Conservation (phyloP, 257 asterid genomes). For the Paraleonurus japonicus region DNA sequence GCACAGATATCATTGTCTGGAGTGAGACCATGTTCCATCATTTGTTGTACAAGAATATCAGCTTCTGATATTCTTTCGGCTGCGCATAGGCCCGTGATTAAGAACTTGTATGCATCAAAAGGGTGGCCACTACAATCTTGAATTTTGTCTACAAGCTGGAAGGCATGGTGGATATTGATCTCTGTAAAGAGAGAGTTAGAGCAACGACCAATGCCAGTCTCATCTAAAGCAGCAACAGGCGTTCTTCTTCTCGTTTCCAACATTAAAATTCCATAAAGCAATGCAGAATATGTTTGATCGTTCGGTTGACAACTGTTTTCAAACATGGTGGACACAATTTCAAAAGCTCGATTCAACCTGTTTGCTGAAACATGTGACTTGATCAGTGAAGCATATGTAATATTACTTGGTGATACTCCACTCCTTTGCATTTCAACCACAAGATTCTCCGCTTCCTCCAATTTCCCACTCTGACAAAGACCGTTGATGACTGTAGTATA, state of each 20-base stretch:
- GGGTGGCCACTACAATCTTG: conserved; percentile 26
- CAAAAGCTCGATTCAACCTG: conserved; percentile 29
- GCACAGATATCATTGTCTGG: conserved; percentile 26
- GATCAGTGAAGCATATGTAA: conserved; percentile 24
- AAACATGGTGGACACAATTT: conserved; percentile 27
- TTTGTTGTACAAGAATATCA: conserved; percentile 31
- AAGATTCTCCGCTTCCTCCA: conserved; percentile 33
- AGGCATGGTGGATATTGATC: conserved; percentile 31
- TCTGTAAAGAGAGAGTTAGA: conserved; percentile 21
- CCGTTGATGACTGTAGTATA: conserved; percentile 30
- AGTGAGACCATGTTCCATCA: conserved; percentile 32
- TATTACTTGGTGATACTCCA: conserved; percentile 30
- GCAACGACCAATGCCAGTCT: not conserved
- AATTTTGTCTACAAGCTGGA: conserved; percentile 18
- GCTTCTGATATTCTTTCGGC: conserved; percentile 36
- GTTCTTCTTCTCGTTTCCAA: not conserved
- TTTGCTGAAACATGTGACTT: conserved; percentile 26
- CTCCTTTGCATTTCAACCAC: conserved; percentile 26
- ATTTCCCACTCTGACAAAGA: conserved; percentile 32
- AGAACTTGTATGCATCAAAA: conserved; percentile 28
- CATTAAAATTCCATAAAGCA: conserved; percentile 28
- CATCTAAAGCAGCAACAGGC: not conserved
- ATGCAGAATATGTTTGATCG: conserved; percentile 19
- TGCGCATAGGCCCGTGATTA: conserved; percentile 32
- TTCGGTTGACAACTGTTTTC: conserved; percentile 27